These are phyloP conservation scores for Ministeria vibrans DNA, from an alignment of 78 protist species.

Conservation along the genomic window DNA sequence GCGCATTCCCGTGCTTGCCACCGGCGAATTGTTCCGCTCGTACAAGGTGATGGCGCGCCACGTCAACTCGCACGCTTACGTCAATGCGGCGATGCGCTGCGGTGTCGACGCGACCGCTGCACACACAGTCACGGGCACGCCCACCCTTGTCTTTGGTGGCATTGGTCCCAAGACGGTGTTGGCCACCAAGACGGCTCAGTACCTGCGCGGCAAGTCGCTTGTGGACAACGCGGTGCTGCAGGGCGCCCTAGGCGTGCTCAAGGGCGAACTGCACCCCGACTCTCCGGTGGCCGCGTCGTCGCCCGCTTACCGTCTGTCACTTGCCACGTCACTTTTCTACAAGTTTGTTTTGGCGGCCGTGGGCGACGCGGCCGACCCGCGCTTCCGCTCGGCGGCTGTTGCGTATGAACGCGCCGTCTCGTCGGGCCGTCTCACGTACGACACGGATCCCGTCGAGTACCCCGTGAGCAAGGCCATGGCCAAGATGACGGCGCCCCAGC, in stretches of 20 bases:
- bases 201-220: not conserved
- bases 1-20: not conserved
- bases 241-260: not conserved
- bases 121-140: not conserved
- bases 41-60: constrained; percentile 12
- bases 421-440: not conserved
- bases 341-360: constrained; percentile 20
- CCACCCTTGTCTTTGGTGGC: constrained; percentile 12
- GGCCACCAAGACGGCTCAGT: not conserved
- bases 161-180: not conserved
- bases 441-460: not conserved
- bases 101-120: not conserved
- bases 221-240: not conserved
- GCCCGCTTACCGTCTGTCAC: not conserved
- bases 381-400: constrained; percentile 5
- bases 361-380: not conserved
- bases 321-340: constrained; percentile 8
- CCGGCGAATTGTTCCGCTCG: not conserved
- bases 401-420: constrained; percentile 14
- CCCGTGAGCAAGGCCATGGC: not conserved
- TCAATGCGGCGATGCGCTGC: constrained; percentile 15
- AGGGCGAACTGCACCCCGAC: constrained; percentile 2
- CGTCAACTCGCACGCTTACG: constrained; percentile 15
- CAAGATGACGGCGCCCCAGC: constrained; percentile 2
- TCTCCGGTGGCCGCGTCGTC: not conserved